Conservation (phyloP, 441 rosid genomes). For the Mallotus repandus region DNA sequence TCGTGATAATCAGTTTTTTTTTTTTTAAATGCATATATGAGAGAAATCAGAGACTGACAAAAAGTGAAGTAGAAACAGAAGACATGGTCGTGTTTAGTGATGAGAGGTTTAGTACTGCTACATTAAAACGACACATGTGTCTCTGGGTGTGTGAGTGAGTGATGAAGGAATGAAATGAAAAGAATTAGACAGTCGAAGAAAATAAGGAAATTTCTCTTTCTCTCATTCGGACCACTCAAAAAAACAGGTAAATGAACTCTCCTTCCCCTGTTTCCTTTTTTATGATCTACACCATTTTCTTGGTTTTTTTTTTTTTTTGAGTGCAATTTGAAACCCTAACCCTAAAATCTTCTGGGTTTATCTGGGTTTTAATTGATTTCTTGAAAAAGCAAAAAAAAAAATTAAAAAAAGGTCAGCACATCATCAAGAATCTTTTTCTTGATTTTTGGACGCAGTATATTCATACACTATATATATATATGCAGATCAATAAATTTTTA, state of each 20-base stretch:
- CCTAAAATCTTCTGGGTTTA: slow-evolving; percentile 24
- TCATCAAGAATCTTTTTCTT: slow-evolving; percentile 1
- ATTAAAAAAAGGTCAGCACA: not conserved
- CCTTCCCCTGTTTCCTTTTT: not conserved
- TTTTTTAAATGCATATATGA: not conserved
- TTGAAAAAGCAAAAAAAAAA: too few species aligned
- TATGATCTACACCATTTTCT: not conserved
- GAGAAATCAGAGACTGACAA: slow-evolving; percentile 27
- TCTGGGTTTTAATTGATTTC: not conserved
- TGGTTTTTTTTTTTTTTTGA: not conserved
- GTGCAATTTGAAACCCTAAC: slow-evolving; percentile 35
- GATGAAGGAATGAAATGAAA: slow-evolving; percentile 8
- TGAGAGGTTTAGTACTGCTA: slow-evolving; percentile 32
- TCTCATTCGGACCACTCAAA: slow-evolving; percentile 5
- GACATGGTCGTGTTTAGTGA: slow-evolving; percentile 27
- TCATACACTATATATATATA: not conserved
- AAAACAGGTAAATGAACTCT: not conserved
- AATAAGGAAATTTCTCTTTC: slow-evolving; percentile 35
- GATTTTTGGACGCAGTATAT: not conserved
- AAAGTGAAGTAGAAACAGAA: slow-evolving; percentile 33
- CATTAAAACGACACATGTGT: slow-evolving; percentile 15
- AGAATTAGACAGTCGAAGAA: slow-evolving; percentile 32
- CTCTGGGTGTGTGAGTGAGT: too few species aligned
- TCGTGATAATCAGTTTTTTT: not conserved
- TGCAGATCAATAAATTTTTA: not conserved